phyloP scores from a whole-genome alignment of 257 asterid genomes.

The Solanum medicagineum region DNA sequence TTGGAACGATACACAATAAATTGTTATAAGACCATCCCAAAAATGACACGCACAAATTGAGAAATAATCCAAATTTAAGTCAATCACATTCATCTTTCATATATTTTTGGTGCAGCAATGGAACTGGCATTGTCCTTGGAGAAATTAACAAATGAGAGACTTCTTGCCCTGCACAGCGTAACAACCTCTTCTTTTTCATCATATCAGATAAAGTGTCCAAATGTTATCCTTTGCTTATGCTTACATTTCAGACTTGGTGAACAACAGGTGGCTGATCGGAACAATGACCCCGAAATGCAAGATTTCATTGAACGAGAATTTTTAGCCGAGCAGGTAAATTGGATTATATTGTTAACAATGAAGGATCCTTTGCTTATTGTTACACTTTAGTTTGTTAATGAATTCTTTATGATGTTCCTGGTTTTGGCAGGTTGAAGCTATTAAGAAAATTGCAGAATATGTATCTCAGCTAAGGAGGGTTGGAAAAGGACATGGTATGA shows the following conservation, averaged over 20 bases:
- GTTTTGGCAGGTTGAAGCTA: constrained; percentile 46
- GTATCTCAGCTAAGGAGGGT: constrained; percentile 75
- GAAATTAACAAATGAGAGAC: constrained; percentile 55
- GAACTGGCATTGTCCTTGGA: constrained; percentile 66
- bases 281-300: constrained; percentile 55
- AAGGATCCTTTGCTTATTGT: not conserved
- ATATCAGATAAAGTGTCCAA: not conserved
- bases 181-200: not conserved
- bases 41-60: not conserved
- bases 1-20: not conserved
- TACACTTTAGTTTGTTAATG: not conserved
- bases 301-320: constrained; percentile 65
- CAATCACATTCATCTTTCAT: not conserved
- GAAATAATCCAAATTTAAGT: not conserved
- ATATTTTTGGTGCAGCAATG: constrained; percentile 50
- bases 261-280: constrained; percentile 46
- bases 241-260: not conserved
- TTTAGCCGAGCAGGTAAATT: constrained; percentile 56
- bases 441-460: constrained; percentile 61
- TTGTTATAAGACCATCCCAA: not conserved
- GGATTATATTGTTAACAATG: not conserved
- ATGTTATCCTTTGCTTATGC: not conserved
- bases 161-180: constrained; percentile 45
- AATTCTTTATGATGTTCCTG: not conserved
- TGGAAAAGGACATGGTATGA: constrained; percentile 84